phyloP scores from a whole-genome alignment of 805 yeast genomes.

The Suhomyces sp. region DNA sequence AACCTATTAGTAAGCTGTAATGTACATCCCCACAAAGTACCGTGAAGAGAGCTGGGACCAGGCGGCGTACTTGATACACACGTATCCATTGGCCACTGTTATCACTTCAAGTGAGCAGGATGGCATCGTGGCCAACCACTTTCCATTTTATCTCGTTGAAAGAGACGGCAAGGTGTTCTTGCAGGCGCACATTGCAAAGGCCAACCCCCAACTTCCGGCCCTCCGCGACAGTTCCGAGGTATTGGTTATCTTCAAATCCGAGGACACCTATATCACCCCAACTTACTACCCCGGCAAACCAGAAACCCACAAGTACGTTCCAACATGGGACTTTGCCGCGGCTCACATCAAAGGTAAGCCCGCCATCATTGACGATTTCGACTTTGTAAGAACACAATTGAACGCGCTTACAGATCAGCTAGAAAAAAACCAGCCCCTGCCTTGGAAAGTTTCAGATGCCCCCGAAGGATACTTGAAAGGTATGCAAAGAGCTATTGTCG shows the following conservation, averaged over 20 bases:
- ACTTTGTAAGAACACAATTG: conserved; percentile 46
- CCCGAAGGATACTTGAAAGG: conserved; percentile 46
- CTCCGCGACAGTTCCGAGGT: conserved; percentile 37
- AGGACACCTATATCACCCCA: conserved; percentile 55
- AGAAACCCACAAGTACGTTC: conserved; percentile 59
- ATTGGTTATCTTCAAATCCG: conserved; percentile 51
- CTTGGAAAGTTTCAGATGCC: conserved; percentile 60
- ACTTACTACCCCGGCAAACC: conserved; percentile 56
- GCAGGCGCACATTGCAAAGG: conserved; percentile 54
- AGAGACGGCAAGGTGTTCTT: conserved; percentile 38
- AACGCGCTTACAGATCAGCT: conserved; percentile 44
- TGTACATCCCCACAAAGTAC: conserved; percentile 40
- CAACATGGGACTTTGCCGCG: conserved; percentile 65
- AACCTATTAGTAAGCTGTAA: conserved; percentile 7
- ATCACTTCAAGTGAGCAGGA: conserved; percentile 39
- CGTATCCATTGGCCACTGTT: conserved; percentile 53
- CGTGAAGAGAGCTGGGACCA: conserved; percentile 31
- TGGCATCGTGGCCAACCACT: conserved; percentile 50
- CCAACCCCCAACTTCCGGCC: conserved; percentile 48
- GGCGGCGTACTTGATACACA: conserved; percentile 41
- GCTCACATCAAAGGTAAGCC: conserved; percentile 57
- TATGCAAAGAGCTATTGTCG: conserved; percentile 51
- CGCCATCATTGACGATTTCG: conserved; percentile 40
- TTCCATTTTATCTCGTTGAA: conserved; percentile 50
- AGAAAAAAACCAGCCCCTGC: conserved; percentile 40